Evolutionary conservation across 1,139 yeast species (phyloP).

Genomic region (Diutina mesorugosa): DNA sequence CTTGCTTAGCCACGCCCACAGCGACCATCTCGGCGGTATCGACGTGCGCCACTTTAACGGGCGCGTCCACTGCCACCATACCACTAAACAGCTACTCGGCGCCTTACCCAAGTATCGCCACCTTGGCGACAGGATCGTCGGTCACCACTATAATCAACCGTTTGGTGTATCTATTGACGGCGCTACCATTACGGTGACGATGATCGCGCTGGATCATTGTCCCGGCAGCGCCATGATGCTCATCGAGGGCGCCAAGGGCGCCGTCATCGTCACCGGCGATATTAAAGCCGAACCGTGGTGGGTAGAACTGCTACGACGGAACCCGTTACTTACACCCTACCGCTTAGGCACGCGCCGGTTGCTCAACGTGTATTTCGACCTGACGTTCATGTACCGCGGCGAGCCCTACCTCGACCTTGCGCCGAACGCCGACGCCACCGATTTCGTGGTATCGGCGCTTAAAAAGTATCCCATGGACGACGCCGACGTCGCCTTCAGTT

Average conservation of each 20-base stretch:
- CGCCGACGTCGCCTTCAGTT: conserved; percentile 24
- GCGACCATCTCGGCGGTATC: conserved; percentile 44
- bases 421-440: conserved; percentile 30
- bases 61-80: conserved; percentile 35
- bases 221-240: conserved; percentile 52
- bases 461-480: conserved; percentile 29
- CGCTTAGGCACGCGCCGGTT: conserved; percentile 19
- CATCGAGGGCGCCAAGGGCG: conserved; percentile 19
- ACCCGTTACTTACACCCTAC: conserved; percentile 32
- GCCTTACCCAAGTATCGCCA: conserved; percentile 13
- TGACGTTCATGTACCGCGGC: conserved; percentile 39
- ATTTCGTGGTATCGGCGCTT: conserved; percentile 18
- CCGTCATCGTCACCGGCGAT: conserved; percentile 47
- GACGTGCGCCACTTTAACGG: conserved; percentile 23
- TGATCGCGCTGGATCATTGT: conserved; percentile 41
- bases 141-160: conserved; percentile 15
- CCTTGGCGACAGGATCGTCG: conserved; percentile 11
- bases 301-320: conserved; percentile 22
- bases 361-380: conserved; percentile 41
- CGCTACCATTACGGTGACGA: conserved; percentile 10
- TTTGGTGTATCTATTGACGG: conserved; percentile 9
- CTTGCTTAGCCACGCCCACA: conserved; percentile 43
- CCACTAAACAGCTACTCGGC: conserved; percentile 26
- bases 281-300: conserved; percentile 47
- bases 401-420: conserved; percentile 35